Conservation (phyloP, 2,329 filamentous ascomycete species). For the Sporothrix humicola region DNA sequence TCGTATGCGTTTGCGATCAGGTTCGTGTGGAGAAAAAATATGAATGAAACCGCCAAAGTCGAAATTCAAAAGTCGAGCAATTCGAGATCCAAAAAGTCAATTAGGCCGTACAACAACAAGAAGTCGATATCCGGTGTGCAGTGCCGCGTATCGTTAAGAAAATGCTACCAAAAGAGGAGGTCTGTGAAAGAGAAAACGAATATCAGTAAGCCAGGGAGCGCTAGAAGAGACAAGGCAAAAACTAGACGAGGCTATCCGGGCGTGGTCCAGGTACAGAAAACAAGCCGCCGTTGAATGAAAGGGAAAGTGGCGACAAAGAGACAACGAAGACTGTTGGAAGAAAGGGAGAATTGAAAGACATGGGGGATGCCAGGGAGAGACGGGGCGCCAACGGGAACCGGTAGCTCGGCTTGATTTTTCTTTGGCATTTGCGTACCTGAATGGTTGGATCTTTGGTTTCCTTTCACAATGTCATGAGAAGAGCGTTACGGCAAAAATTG, state of each 20-base stretch:
- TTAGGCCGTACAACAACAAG: neutral
- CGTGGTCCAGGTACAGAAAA: constrained; percentile 6
- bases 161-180: neutral
- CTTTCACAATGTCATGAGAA: constrained; percentile 22
- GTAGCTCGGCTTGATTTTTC: neutral
- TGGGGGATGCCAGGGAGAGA: constrained; percentile 19
- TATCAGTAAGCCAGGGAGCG: constrained; percentile 32
- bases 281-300: neutral
- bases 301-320: constrained; percentile 11
- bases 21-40: neutral
- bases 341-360: constrained; percentile 26
- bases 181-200: neutral
- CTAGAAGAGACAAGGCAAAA: constrained; percentile 14
- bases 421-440: constrained; percentile 20
- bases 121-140: neutral
- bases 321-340: neutral
- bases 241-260: constrained; percentile 27
- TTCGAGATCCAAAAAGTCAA: neutral
- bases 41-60: neutral
- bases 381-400: neutral
- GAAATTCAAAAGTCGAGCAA: neutral
- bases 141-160: constrained; percentile 1
- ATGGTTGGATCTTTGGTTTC: neutral
- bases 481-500: neutral
- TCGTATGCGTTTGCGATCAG: neutral